Evolutionary conservation across 2,329 filamentous ascomycete genomes (phyloP).

Genomic region (Colletotrichum paranaense): DNA sequence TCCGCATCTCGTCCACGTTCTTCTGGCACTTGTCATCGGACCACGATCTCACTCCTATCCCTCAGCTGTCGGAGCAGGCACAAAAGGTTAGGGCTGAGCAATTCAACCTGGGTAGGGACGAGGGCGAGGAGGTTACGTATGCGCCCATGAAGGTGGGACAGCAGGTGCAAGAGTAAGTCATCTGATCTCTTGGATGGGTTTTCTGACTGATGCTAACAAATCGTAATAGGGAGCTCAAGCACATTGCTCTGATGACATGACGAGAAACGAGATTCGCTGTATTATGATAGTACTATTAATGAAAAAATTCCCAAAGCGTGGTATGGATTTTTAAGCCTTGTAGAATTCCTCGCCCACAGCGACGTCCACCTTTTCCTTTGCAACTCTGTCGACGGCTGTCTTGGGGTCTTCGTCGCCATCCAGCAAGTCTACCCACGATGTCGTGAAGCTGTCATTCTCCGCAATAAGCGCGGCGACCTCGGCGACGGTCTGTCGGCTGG

Average conservation of each 20-base stretch:
- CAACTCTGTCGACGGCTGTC: slow-evolving; percentile 59
- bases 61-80: slow-evolving; percentile 58
- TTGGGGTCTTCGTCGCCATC: slow-evolving; percentile 62
- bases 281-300: slow-evolving; percentile 23
- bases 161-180: slow-evolving; percentile 65
- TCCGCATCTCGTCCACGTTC: slow-evolving; percentile 70
- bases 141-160: slow-evolving; percentile 67
- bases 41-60: slow-evolving; percentile 64
- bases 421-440: slow-evolving; percentile 65
- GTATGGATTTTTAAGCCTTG: slow-evolving; percentile 12
- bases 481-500: slow-evolving; percentile 71
- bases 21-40: slow-evolving; percentile 72
- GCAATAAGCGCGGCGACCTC: slow-evolving; percentile 66
- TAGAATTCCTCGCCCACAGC: slow-evolving; percentile 63
- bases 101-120: slow-evolving; percentile 61
- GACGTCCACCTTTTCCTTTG: slow-evolving; percentile 61
- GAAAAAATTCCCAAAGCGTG: neutral
- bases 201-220: neutral
- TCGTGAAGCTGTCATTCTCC: slow-evolving; percentile 58
- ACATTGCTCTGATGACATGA: slow-evolving; percentile 60
- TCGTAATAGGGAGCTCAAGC: slow-evolving; percentile 58
- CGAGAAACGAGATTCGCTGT: slow-evolving; percentile 6
- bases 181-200: too few species aligned
- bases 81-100: slow-evolving; percentile 57
- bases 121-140: slow-evolving; percentile 63